Percentiles rank a stretch among this genome's conserved stretches.
Conservation (phyloP, 2,329 filamentous ascomycete genomes). For the Parafenestella ontariensis region DNA sequence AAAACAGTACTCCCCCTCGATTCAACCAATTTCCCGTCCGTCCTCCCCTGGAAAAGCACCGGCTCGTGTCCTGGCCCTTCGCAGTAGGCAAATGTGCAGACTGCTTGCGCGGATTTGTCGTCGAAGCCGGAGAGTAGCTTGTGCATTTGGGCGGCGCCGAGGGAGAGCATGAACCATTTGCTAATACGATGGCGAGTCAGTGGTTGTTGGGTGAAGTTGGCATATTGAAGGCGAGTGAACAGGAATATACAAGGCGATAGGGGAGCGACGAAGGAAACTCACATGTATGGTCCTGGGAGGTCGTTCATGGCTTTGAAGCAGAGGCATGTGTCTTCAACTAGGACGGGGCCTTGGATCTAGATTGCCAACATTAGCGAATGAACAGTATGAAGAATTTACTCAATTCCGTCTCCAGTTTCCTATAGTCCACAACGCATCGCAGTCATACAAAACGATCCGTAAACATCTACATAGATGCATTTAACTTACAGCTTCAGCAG, state of each 20-base stretch:
- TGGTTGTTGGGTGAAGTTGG: not conserved
- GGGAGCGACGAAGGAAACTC: constrained; percentile 43
- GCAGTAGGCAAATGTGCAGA: constrained; percentile 95
- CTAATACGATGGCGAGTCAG: constrained; percentile 54
- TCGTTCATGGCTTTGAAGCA: constrained; percentile 90
- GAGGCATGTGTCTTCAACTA: constrained; percentile 95
- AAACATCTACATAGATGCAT: not conserved
- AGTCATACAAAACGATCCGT: not conserved
- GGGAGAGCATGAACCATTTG: constrained; percentile 88
- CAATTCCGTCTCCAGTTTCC: not conserved
- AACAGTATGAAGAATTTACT: not conserved
- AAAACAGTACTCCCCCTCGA: constrained; percentile 82
- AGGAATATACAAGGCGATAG: not conserved
- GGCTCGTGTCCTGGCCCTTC: constrained; percentile 83
- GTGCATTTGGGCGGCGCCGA: constrained; percentile 87
- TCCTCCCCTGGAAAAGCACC: constrained; percentile 89
- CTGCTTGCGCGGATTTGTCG: constrained; percentile 89
- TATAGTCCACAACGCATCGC: too few relatives aligned
- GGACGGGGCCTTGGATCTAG: constrained; percentile 82
- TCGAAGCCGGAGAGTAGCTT: constrained; percentile 87
- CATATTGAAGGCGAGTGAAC: too few relatives aligned
- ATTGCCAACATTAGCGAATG: constrained; percentile 1
- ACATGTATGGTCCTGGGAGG: constrained; percentile 97
- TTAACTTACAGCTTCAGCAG: constrained; percentile 73
- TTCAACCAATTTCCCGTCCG: constrained; percentile 83